Conservation (phyloP, 768 basidiomycete species). For the Lentinula sp. region DNA sequence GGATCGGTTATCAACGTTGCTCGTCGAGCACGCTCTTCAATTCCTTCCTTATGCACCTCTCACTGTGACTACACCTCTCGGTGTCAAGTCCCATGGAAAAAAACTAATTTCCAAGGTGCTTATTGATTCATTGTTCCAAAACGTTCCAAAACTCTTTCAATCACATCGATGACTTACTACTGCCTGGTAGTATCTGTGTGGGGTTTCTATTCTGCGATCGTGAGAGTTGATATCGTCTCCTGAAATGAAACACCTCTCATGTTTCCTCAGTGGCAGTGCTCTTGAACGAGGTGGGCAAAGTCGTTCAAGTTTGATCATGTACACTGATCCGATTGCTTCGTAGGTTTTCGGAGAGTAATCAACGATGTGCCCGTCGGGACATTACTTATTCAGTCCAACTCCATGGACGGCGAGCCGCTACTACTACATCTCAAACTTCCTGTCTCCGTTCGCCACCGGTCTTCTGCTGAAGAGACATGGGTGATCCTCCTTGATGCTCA, state of each 20-base stretch:
- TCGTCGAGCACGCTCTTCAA: constrained; percentile 82
- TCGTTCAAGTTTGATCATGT: background rate
- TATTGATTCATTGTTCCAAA: constrained; percentile 7
- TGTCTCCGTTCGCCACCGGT: constrained; percentile 55
- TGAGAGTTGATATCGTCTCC: constrained; percentile 28
- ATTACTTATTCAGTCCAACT: constrained; percentile 85
- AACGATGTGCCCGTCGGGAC: constrained; percentile 85
- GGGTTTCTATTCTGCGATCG: constrained; percentile 87
- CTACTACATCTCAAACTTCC: constrained; percentile 82
- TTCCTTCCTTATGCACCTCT: constrained; percentile 67
- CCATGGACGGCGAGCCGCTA: constrained; percentile 79
- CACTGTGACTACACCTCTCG: constrained; percentile 64
- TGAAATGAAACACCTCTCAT: constrained; percentile 5
- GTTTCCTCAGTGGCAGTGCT: constrained; percentile 65
- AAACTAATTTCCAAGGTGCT: constrained; percentile 52
- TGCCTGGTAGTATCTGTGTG: constrained; percentile 61
- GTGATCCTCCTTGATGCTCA: constrained; percentile 92
- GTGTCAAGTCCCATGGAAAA: constrained; percentile 50
- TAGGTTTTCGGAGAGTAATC: constrained; percentile 69
- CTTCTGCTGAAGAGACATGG: constrained; percentile 61
- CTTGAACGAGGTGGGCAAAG: constrained; percentile 65
- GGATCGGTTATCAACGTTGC: constrained; percentile 77
- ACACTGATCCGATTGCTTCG: background rate
- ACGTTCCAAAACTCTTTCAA: constrained; percentile 6
- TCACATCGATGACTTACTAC: background rate